Conservation (phyloP, 108 stramenopile species). For the Fragilaria crotonensis region DNA sequence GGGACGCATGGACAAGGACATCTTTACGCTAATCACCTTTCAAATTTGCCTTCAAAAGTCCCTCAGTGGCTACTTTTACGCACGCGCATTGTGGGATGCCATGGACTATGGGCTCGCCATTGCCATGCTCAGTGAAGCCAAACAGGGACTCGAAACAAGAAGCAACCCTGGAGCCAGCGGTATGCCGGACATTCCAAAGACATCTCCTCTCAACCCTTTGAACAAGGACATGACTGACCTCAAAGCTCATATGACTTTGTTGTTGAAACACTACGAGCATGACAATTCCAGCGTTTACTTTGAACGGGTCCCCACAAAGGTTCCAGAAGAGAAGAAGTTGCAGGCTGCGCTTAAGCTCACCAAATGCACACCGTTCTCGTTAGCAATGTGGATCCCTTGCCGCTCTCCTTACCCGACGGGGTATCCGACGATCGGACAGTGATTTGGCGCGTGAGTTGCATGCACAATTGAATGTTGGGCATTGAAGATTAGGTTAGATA, state of each 20-base stretch:
- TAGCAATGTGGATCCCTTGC: slow-evolving; percentile 62
- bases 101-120: slow-evolving; percentile 67
- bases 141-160: slow-evolving; percentile 35
- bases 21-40: slow-evolving; percentile 74
- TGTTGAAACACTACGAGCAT: slow-evolving; percentile 68
- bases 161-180: slow-evolving; percentile 25
- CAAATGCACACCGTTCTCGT: slow-evolving; percentile 49
- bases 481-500: background rate
- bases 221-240: slow-evolving; percentile 59
- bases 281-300: slow-evolving; percentile 81
- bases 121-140: slow-evolving; percentile 71
- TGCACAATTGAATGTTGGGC: slow-evolving; percentile 51
- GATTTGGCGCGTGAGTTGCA: slow-evolving; percentile 76
- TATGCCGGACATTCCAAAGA: slow-evolving; percentile 65
- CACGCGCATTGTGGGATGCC: slow-evolving; percentile 57
- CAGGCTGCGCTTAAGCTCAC: slow-evolving; percentile 48
- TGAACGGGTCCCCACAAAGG: slow-evolving; percentile 69
- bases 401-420: slow-evolving; percentile 39
- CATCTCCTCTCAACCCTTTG: slow-evolving; percentile 41
- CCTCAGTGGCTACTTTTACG: slow-evolving; percentile 65
- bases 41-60: slow-evolving; percentile 65
- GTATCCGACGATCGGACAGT: slow-evolving; percentile 53
- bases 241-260: slow-evolving; percentile 46
- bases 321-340: slow-evolving; percentile 60
- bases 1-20: slow-evolving; percentile 59